A percentile compares a stretch with the other conserved stretches of the same genome.
phyloP scores from a whole-genome alignment of 1,284 basidiomycete species.

The Ceratorhiza oryzae-sativae region DNA sequence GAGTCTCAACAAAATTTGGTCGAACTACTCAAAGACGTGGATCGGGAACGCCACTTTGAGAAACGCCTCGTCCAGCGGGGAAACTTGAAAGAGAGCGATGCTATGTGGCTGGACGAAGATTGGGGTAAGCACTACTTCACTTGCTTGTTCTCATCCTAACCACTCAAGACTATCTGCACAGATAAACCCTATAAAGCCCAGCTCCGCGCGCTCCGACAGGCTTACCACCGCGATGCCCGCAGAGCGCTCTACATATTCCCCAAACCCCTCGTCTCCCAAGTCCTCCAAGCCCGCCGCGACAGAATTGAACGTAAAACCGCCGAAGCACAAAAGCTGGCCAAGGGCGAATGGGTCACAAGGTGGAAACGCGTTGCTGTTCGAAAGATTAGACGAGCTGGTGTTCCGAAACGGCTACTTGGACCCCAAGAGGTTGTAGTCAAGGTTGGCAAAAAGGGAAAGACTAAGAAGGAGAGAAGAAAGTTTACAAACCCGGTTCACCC shows the following conservation, averaged over 20 bases:
- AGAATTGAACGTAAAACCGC: slow-evolving; percentile 66
- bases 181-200: slow-evolving; percentile 45
- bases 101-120: slow-evolving; percentile 45
- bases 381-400: slow-evolving; percentile 54
- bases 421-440: slow-evolving; percentile 56
- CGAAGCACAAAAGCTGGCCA: slow-evolving; percentile 15
- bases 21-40: slow-evolving; percentile 56
- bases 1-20: slow-evolving; percentile 49
- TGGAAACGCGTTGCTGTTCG: slow-evolving; percentile 10
- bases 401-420: slow-evolving; percentile 69
- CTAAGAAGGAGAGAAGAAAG: slow-evolving; percentile 42
- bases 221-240: slow-evolving; percentile 53
- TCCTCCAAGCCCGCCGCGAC: slow-evolving; percentile 63
- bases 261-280: slow-evolving; percentile 56
- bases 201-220: slow-evolving; percentile 48
- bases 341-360: slow-evolving; percentile 27
- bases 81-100: slow-evolving; percentile 46
- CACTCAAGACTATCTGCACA: slow-evolving; percentile 38
- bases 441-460: slow-evolving; percentile 57
- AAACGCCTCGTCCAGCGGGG: slow-evolving; percentile 47
- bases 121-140: slow-evolving; percentile 54
- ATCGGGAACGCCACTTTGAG: slow-evolving; percentile 66
- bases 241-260: slow-evolving; percentile 58
- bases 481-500: slow-evolving; percentile 14
- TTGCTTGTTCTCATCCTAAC: too few species aligned